Evolutionary conservation across 768 basidiomycete genomes (phyloP), one percentile per base, ranked within the genome.

Genomic region (Mrakia gelida): DNA sequence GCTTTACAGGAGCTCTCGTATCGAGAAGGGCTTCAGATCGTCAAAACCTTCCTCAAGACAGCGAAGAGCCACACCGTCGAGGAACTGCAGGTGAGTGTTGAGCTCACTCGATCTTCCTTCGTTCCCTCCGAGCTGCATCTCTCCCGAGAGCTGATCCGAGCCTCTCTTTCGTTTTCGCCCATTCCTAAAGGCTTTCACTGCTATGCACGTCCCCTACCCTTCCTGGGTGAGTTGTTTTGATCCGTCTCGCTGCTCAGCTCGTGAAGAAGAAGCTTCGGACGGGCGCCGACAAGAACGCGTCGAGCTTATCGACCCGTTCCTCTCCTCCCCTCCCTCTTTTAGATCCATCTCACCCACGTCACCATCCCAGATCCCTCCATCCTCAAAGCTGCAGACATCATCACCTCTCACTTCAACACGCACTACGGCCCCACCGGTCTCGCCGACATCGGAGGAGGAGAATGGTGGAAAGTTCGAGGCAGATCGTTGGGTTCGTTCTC

Each of bases 401-500:
- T 78, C 41, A 32, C 10, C 52, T 59, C 63, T 26, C 77, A 78
- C 68, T 75, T 78, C 41, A 38, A 13, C 8, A 45, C 63, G 0
- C 41, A 74, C 23, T 78, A 78, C 72, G 72, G 73, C 7, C n/a
- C 32, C 0, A 26, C 45, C 28, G 77, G 73, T 9, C 26, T 75
- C 5, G 21, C n/a, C 10, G 77, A 75, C 8, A 32, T 78, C 67
- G 77, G 77, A 38, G 77, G 77, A n/a, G 77, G 26, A 1, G 61
- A 70, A 8, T 78, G 77, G 77, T 78, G 77, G 77, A 68, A 54
- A 49, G 21, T 78, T 4, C 30, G 77, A 30, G 77, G 77, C 7
- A 34, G 56, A 32, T 78, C 63, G 89, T 92, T 81, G 93, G 88
- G 94, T 71, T 7, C 34, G 68, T 26, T 71, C 68, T 49, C 23